Base-by-base conservation (phyloP, 139 green algal species). In the Chlamydomonas eustigma region DNA sequence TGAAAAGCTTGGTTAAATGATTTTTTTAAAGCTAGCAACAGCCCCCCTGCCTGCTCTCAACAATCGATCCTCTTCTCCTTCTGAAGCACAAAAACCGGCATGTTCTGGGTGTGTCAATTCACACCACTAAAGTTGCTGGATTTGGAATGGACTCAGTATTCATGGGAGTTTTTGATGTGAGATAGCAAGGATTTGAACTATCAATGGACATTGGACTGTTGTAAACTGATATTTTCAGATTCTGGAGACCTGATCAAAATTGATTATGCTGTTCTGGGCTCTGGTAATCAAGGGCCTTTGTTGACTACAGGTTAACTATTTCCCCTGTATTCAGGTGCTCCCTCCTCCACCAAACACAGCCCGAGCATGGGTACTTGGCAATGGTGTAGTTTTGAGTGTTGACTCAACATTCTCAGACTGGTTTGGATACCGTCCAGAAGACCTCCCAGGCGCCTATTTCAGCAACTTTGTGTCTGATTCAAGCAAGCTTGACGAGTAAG, bases 101-200 rank as follows among this genome's bases (percentile, higher is more conserved):
- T 69, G 71, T 77, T 25, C 2, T 77, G 50, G 33, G 33, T 33
- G 50, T 77, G 8, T 18, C 51, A 50, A 18, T 77, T 3, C n/a
- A 35, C 4, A 32, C 64, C 32, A 36, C 50, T 22, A 77, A 77
- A 5, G 24, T 72, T 6, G 67, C 73, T 2, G 73, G 73, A 2
- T 52, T 37, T 5, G 73, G 73, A 25, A 30, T 37, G 28, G 73
- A 78, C 52, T 44, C 51, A 2, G 31, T 78, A 1, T 72, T 78
- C 52, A 78, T 78, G 73, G 73, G 73, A 18, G 71, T 76, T 39
- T 6, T 76, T 4, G 18, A 44, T 8, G 39, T 30, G 2, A 32
- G n/a, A n/a, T n/a, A n/a, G n/a, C n/a, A n/a, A n/a, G n/a, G n/a
- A n/a, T n/a, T n/a, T n/a, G n/a, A n/a, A n/a, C n/a, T n/a, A n/a